Evolutionary conservation across 257 asterid genomes (phyloP), one percentile per base, ranked within the genome.

Genomic region (Fraxinus americana): DNA sequence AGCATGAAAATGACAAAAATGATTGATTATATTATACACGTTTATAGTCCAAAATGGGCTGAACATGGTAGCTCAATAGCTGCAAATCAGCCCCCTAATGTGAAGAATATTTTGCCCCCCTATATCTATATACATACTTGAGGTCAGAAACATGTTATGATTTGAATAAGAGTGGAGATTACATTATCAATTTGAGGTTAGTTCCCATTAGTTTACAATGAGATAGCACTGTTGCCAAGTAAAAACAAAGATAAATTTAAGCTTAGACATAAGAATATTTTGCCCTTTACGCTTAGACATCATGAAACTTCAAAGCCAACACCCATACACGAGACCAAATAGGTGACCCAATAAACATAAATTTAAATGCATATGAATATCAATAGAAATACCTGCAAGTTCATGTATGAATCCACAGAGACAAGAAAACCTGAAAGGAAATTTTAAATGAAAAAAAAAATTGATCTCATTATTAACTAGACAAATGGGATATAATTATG

Each of bases 321-420:
- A 14, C 50, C 50, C 50, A 43, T 41, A 12, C 16, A 43, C 0
- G 8, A 38, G 50, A 11, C 4, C 50, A 52, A 0, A 14, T 16
- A 5, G 21, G 23, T 27, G 21, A 63, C 32, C 69, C 23, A 63
- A 63, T 63, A 63, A 63, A 63, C 34, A 63, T 27, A 25, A 9
- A 63, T 63, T 3, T 25, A 23, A 23, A 63, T 63, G 36, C 35
- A 27, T 7, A 10, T 4, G 69, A 63, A 63, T 10, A 23, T 2
- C 10, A 11, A 27, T 63, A 11, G 69, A 73, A 70, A 25, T 88
- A 94, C 99, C 99, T 94, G 99, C 85, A 94, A 86, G 86, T 94
- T 94, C 99, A 94, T 94, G 89, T 95, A 95, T 16, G 99, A 95
- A 86, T 95, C 99, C 82, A 93, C 98, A 4, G 99, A 92, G 70